Evolutionary conservation across 352 stramenopile genomes (phyloP).

Genomic region (Globisporangium middletonii): DNA sequence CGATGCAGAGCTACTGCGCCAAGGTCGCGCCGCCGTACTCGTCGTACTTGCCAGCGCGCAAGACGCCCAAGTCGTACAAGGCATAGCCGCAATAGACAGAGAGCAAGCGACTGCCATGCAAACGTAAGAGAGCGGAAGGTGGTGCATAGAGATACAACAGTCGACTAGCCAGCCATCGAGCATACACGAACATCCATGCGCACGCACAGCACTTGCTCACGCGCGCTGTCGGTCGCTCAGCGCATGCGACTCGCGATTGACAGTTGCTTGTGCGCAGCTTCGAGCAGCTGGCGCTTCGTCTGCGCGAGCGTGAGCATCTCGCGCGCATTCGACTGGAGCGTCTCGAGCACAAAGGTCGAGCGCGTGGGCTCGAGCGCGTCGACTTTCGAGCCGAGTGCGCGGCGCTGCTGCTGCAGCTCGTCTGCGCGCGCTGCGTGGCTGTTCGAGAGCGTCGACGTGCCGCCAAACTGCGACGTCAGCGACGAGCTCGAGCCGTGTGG

Average conservation of each 20-base stretch:
- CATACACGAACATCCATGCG: conserved; percentile 2
- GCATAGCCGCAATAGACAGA: background rate
- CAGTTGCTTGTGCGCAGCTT: conserved; percentile 57
- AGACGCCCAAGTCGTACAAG: background rate
- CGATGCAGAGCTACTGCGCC: conserved; percentile 63
- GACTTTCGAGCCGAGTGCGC: conserved; percentile 53
- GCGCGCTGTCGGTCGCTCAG: background rate
- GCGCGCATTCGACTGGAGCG: conserved; percentile 53
- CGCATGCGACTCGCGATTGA: conserved; percentile 24
- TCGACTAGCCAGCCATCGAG: no score
- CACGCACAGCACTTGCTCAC: background rate
- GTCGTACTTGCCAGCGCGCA: conserved; percentile 29
- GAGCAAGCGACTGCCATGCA: no score
- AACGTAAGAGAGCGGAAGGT: no score
- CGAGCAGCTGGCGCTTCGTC: conserved; percentile 58
- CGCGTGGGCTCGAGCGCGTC: conserved; percentile 48
- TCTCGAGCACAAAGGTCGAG: conserved; percentile 64
- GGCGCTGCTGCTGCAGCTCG: conserved; percentile 41
- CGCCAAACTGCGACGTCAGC: no score
- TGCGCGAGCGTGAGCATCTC: conserved; percentile 76
- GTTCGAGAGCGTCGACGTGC: no score
- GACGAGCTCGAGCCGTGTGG: conserved; percentile 6
- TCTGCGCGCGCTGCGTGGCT: conserved; percentile 9
- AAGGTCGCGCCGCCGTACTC: conserved; percentile 54
- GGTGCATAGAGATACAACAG: no score